Evolutionary conservation across 192 early-diverging fungal species (phyloP).

Genomic region (Entomortierella beljakovae): DNA sequence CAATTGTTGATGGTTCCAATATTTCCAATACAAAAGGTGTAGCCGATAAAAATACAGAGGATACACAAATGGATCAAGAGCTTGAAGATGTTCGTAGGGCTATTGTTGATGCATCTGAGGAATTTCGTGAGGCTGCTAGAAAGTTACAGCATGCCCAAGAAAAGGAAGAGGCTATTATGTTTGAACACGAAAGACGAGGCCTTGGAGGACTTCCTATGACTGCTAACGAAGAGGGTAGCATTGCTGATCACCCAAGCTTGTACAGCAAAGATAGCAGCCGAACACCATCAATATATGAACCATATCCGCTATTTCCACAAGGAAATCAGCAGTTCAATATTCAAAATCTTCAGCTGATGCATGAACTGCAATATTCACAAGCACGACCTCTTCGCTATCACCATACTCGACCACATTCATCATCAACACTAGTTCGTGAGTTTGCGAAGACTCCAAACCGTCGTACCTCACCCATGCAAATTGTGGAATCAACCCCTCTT

Average conservation of each 20-base stretch:
- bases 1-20: no score
- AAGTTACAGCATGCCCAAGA: constrained; percentile 1
- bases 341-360: constrained; percentile 6
- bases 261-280: neutral
- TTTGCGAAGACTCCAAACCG: neutral
- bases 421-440: neutral
- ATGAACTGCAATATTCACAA: constrained; percentile 1
- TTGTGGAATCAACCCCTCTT: neutral
- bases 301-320: constrained; percentile 4
- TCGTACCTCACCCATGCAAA: neutral
- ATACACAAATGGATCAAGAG: neutral
- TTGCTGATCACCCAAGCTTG: neutral
- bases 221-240: neutral
- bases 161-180: constrained; percentile 7
- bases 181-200: constrained; percentile 4
- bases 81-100: neutral
- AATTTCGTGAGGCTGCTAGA: neutral
- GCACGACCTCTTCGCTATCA: neutral
- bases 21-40: neutral
- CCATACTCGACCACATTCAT: neutral
- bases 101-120: neutral
- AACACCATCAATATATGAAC: neutral
- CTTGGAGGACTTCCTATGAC: neutral
- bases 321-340: neutral
- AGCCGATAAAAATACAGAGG: neutral